phyloP scores from a whole-genome alignment of 2,329 filamentous ascomycete species.

The Fusarium sp. region DNA sequence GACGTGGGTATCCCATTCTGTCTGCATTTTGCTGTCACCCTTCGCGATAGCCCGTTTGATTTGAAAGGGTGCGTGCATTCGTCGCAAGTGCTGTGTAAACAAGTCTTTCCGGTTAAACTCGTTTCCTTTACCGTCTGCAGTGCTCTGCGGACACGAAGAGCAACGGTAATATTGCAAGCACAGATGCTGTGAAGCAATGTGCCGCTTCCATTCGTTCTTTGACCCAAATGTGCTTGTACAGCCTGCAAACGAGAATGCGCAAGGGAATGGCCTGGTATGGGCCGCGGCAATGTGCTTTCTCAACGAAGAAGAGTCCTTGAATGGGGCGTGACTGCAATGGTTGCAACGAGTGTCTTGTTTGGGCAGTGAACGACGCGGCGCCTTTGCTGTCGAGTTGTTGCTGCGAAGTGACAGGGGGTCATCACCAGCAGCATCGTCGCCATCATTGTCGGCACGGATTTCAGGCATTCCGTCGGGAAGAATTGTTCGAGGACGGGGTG shows the following conservation, averaged over 20 bases:
- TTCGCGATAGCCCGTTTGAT: conserved; percentile 66
- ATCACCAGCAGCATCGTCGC: conserved; percentile 45
- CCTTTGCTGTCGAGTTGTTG: conserved; percentile 49
- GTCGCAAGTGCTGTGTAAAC: conserved; percentile 90
- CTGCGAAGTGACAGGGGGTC: conserved; percentile 37
- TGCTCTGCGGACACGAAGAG: conserved; percentile 64
- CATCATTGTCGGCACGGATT: conserved; percentile 49
- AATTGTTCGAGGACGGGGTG: conserved; percentile 49
- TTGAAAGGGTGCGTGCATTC: conserved; percentile 84
- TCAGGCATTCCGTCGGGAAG: conserved; percentile 52
- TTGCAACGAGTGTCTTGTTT: conserved; percentile 69
- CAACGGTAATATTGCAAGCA: conserved; percentile 71
- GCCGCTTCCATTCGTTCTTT: conserved; percentile 98
- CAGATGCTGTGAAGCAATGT: conserved; percentile 90
- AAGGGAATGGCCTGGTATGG: conserved; percentile 79
- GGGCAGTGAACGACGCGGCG: conserved; percentile 56
- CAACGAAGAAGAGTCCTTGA: conserved; percentile 71
- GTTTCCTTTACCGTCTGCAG: conserved; percentile 64
- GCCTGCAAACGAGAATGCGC: conserved; percentile 83
- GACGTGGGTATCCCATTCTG: conserved; percentile 70
- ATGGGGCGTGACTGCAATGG: conserved; percentile 69
- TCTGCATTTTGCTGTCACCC: conserved; percentile 64
- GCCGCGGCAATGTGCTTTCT: conserved; percentile 72
- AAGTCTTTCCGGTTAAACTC: conserved; percentile 95
- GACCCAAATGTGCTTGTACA: conserved; percentile 85